Evolutionary conservation across 1,139 yeast genomes (phyloP).

Genomic region (Kodamaea derodonti): DNA sequence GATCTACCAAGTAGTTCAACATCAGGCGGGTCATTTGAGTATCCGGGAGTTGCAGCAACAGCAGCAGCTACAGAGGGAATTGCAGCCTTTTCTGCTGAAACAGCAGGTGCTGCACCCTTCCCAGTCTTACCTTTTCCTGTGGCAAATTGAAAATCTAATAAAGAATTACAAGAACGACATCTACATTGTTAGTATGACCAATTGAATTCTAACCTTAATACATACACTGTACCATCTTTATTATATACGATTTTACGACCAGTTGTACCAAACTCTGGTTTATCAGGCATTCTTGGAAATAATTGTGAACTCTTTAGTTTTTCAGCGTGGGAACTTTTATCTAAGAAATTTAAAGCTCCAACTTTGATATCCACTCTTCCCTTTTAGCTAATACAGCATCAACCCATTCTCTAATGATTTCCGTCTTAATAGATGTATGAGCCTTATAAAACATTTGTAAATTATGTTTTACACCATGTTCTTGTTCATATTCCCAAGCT

Average conservation of each 20-base stretch:
- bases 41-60: conserved; percentile 8
- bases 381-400: conserved; percentile 63
- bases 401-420: conserved; percentile 69
- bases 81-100: conserved; percentile 5
- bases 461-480: conserved; percentile 51
- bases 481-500: conserved; percentile 84
- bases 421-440: conserved; percentile 60
- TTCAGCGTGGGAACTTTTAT: too few species aligned
- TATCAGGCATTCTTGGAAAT: conserved; percentile 7
- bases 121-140: conserved; percentile 26
- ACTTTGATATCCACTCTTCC: conserved; percentile 29
- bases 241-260: conserved; percentile 77
- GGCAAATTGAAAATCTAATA: conserved; percentile 71
- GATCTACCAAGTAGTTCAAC: conserved; percentile 76
- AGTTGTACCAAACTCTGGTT: conserved; percentile 48
- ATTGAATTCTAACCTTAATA: conserved; percentile 9
- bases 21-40: conserved; percentile 75
- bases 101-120: conserved; percentile 7
- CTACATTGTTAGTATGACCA: conserved; percentile 28
- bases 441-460: conserved; percentile 70
- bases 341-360: too few species aligned
- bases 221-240: conserved; percentile 88
- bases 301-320: background rate
- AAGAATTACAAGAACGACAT: conserved; percentile 80
- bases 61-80: conserved; percentile 6